Evolutionary conservation across 1,139 yeast species (phyloP), one percentile per base, ranked within the genome.

Genomic region (Geotrichum bryndzae): DNA sequence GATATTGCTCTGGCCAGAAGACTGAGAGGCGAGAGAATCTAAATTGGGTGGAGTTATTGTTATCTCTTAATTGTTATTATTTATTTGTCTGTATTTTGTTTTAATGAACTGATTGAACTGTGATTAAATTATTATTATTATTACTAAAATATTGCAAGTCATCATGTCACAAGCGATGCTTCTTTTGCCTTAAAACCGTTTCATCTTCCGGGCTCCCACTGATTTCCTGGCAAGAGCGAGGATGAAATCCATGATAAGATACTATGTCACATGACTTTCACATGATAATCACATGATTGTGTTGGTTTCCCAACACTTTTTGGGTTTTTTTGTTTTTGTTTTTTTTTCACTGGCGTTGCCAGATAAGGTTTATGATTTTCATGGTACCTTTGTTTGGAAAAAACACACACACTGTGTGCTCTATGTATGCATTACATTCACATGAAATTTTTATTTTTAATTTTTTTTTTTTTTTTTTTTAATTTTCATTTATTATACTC

Each of bases 1-100:
- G 98, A 92, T 80, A 91, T 92, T 80, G 96, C 91, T 82, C 88
- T 92, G 78, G 98, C 98, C 71, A 91, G 98, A 86, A 94, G 98
- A 87, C 88, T 92, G 79, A 91, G 98, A 84, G 98, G 98, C 79
- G 98, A 74, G 72, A 72, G 73, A 62, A 60, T 62, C 35, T 62
- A 62, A 59, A 52, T 15, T 51, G 51, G 8, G 33, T 8, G 18
- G 18, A 18, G 18, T 29, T 29, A 29, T 52, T 7, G 2, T 51
- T 51, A 25, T 23, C 18, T 27, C 23, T 23, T 51, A 8, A 8
- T 52, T 52, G 11, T 22, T 52, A 52, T 29, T 52, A 29, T 29
- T 52, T 52, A 52, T 29, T 52, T 29, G 54, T 29, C 35, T 52
- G 31, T 52, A 52, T 11, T 52, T 31, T 29, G 25, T 27, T 52